Evolutionary conservation across 2,329 filamentous ascomycete genomes (phyloP).

Genomic region (Aspergillus ibericus): DNA sequence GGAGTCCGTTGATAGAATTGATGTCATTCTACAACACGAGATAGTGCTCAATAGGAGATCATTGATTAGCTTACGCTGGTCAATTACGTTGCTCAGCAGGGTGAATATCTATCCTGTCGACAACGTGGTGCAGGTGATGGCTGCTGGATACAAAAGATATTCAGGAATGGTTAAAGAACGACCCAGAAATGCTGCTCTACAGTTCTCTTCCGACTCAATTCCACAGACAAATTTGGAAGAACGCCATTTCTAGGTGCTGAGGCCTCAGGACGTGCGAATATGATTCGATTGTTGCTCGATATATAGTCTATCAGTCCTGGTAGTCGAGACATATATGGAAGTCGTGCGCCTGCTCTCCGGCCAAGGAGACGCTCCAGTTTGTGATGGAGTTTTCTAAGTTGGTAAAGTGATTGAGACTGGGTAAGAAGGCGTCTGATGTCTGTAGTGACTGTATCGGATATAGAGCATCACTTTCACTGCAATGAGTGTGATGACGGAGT

Average conservation of each 20-base stretch:
- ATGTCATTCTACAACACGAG: not conserved
- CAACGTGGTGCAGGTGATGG: constrained; percentile 23
- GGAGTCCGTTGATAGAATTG: not conserved
- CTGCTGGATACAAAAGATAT: constrained; percentile 20
- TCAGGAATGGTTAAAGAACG: constrained; percentile 12
- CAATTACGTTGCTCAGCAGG: constrained; percentile 14
- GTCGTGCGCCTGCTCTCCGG: not conserved
- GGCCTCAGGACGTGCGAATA: not conserved
- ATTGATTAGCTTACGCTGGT: constrained; percentile 16
- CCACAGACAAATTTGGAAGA: not conserved
- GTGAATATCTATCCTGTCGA: constrained; percentile 13
- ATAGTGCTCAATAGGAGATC: not conserved
- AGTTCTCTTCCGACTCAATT: not conserved
- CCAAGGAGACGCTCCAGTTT: no score
- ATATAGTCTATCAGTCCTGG: not conserved
- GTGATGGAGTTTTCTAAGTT: no score
- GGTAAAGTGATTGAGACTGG: not conserved
- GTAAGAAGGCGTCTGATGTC: not conserved
- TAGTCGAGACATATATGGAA: not conserved
- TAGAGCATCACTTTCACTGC: not conserved
- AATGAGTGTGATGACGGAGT: not conserved
- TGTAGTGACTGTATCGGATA: not conserved
- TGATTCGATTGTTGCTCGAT: not conserved
- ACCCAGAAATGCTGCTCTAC: not conserved
- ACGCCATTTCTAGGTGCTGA: not conserved